These are phyloP conservation scores for Leptographium galeiforme DNA, from an alignment of 2,329 filamentous ascomycete genomes.

Conservation along the genomic window DNA sequence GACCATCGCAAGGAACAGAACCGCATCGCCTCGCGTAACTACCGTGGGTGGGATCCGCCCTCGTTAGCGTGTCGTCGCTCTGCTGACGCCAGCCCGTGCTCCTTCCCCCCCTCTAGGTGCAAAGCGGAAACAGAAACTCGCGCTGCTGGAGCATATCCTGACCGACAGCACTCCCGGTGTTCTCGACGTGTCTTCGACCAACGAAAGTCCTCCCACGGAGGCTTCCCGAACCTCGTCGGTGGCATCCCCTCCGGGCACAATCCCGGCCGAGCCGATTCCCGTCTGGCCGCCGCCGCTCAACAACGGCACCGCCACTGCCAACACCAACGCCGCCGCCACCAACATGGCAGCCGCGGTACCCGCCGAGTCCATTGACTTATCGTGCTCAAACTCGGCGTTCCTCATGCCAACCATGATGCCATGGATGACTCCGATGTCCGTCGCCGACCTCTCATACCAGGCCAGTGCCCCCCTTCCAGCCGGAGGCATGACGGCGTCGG, in stretches of 20 bases:
- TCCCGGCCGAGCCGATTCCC: neutral
- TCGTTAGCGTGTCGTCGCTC: neutral
- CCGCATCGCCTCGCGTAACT: constrained; percentile 14
- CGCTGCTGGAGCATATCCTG: constrained; percentile 24
- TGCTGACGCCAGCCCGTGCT: constrained; percentile 8
- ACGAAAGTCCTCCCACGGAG: neutral
- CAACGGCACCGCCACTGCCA: neutral
- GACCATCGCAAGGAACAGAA: constrained; percentile 15
- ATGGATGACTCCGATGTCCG: neutral
- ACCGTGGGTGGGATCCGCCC: constrained; percentile 9
- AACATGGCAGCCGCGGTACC: neutral
- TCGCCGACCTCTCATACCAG: neutral
- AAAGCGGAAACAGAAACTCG: constrained; percentile 29
- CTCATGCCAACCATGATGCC: neutral
- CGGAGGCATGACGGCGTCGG: neutral
- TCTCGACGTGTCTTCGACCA: neutral
- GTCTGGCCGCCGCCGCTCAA: neutral
- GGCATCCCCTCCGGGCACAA: neutral
- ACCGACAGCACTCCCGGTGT: constrained; percentile 9
- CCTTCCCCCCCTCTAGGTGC: constrained; percentile 20
- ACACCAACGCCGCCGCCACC: neutral
- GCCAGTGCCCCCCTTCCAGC: neutral
- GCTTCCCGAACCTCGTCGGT: neutral
- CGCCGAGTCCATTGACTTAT: neutral
- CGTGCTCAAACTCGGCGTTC: neutral